Percentiles rank a stretch among this genome's conserved stretches.
phyloP scores from a whole-genome alignment of 108 stramenopile species.

The Pseudonitzschia delicatissima region DNA sequence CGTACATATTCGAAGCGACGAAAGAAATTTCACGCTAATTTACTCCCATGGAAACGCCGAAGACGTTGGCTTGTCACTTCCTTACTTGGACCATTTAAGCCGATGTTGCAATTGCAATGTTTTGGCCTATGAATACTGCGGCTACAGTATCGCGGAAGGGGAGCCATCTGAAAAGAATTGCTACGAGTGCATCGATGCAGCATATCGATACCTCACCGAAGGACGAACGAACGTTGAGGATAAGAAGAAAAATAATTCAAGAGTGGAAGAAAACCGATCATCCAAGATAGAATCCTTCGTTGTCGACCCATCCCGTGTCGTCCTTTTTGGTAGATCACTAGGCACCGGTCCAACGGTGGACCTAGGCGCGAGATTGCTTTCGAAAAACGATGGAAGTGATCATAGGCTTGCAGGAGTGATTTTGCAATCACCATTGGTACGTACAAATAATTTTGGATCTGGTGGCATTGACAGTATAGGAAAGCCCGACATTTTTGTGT shows the following conservation, averaged over 20 bases:
- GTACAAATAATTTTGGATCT: background rate
- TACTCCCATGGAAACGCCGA: slow-evolving; percentile 93
- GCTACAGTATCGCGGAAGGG: slow-evolving; percentile 31
- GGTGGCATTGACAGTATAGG: background rate
- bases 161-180: slow-evolving; percentile 64
- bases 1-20: slow-evolving; percentile 10
- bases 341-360: slow-evolving; percentile 95
- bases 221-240: slow-evolving; percentile 15
- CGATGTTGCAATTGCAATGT: slow-evolving; percentile 82
- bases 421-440: slow-evolving; percentile 37
- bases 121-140: slow-evolving; percentile 90
- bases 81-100: slow-evolving; percentile 80
- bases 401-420: slow-evolving; percentile 35
- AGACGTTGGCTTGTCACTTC: slow-evolving; percentile 86
- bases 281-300: background rate
- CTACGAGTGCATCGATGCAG: slow-evolving; percentile 93
- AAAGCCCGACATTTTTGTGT: too few relatives aligned
- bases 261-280: background rate
- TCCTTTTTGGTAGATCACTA: slow-evolving; percentile 85
- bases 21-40: slow-evolving; percentile 69
- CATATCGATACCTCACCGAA: slow-evolving; percentile 74
- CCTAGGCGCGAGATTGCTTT: slow-evolving; percentile 74
- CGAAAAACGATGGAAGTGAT: background rate
- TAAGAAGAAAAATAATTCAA: slow-evolving; percentile 17
- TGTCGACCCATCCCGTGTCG: slow-evolving; percentile 78